Evolutionary conservation across 2,329 filamentous ascomycete genomes (phyloP).

Genomic region (Trichoderma atroviride): DNA sequence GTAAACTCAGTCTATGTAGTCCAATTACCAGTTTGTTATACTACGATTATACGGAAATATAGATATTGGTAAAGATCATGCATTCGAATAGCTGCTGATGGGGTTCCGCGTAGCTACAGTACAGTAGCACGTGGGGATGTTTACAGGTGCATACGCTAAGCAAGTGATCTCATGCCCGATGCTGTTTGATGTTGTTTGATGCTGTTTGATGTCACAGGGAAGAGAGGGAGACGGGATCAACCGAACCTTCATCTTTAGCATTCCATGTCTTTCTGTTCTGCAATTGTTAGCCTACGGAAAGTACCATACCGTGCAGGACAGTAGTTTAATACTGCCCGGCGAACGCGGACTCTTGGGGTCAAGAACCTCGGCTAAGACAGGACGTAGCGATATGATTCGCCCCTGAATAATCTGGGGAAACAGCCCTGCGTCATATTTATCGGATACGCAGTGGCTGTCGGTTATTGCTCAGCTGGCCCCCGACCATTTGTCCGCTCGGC

Average conservation of each 20-base stretch:
- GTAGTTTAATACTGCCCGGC: neutral
- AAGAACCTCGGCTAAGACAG: neutral
- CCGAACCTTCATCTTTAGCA: neutral
- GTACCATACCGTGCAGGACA: neutral
- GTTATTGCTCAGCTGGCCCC: neutral
- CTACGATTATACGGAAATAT: neutral
- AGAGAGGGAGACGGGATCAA: neutral
- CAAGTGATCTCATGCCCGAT: neutral
- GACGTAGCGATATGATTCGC: neutral
- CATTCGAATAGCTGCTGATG: no score
- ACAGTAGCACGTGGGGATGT: neutral
- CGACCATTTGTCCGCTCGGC: neutral
- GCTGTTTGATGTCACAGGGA: neutral
- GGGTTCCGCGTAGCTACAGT: neutral
- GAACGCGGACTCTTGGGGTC: neutral
- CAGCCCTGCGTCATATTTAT: neutral
- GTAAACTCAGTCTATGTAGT: neutral
- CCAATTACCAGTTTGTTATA: fast-evolving
- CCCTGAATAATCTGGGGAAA: neutral
- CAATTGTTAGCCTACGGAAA: neutral
- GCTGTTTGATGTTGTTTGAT: neutral
- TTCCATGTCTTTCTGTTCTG: neutral
- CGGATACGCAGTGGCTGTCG: neutral
- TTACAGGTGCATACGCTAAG: no score
- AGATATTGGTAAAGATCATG: neutral